Evolutionary conservation across 768 basidiomycete species (phyloP), one percentile per base, ranked within the genome.

Genomic region (Lentinula aciculospora): DNA sequence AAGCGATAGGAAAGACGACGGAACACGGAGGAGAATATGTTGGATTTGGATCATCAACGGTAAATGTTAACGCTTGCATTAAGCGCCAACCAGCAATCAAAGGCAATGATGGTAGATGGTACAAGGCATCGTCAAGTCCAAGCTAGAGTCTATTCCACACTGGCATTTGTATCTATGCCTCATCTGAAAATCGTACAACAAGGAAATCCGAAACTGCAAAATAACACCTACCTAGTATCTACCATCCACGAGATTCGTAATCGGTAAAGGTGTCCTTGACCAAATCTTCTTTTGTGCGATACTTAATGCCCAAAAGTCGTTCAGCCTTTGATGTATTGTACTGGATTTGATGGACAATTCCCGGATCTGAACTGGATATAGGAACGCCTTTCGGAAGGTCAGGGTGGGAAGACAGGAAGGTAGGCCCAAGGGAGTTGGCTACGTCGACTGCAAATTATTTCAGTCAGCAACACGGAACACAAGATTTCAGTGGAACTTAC

Each of bases 381-480:
- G 51, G 51, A 27, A 27, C 23, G 3, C 57, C 57, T 39, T 53
- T 58, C 15, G 57, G 48, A 40, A 58, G 57, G 23, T 57, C 44
- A 10, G 42, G 17, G 28, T 58, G 57, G 7, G 57, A 50, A n/a
- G 49, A 44, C 29, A 54, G 17, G 12, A 27, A 40, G 29, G 44
- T 34, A 29, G 53, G 50, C 6, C 42, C 40, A 21, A 59, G n/a
- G 19, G 53, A 45, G 53, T 59, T 55, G 44, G 69, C 71, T 4
- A 57, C 67, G 50, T 78, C 73, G 21, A 76, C 76, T 73, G 50
- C 42, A 56, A 46, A 21, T 36, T 29, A 4, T 28, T 21, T 49
- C 23, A 50, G 34, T 28, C 34, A n/a, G 21, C 4, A 5, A 31
- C 2, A 7, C 19, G 6, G 36, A 45, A 36, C 3, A 21, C n/a